Conservation (phyloP, 192 early-diverging fungal species). For the Podila horticola region DNA sequence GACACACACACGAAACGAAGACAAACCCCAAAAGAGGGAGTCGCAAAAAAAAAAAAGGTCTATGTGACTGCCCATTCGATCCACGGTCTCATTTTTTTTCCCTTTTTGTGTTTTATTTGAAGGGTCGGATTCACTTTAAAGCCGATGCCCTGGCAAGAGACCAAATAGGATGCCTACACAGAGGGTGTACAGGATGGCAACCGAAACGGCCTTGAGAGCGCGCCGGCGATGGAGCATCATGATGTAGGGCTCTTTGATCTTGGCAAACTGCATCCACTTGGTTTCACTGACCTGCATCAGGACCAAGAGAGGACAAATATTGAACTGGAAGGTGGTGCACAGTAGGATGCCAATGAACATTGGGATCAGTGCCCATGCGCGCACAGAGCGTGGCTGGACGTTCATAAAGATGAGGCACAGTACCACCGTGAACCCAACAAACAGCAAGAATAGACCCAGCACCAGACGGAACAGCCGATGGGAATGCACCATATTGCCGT, state of each 20-base stretch:
- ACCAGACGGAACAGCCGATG: slow-evolving; percentile 58
- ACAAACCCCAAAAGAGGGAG: too few species aligned
- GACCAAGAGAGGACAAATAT: slow-evolving; percentile 34
- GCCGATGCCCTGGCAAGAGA: slow-evolving; percentile 29
- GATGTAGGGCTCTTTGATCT: slow-evolving; percentile 42
- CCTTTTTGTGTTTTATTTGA: too few species aligned
- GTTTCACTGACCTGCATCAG: slow-evolving; percentile 35
- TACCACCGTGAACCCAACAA: slow-evolving; percentile 61
- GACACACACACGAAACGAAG: too few species aligned
- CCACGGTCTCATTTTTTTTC: too few species aligned
- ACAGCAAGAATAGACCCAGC: slow-evolving; percentile 58
- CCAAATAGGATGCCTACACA: slow-evolving; percentile 37
- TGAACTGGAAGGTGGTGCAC: slow-evolving; percentile 47
- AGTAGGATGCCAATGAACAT: slow-evolving; percentile 24
- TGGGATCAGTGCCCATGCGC: slow-evolving; percentile 58
- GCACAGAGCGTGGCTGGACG: slow-evolving; percentile 46
- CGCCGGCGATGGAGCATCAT: slow-evolving; percentile 24
- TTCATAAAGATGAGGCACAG: slow-evolving; percentile 67
- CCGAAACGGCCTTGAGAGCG: slow-evolving; percentile 10
- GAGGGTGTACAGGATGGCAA: slow-evolving; percentile 24
- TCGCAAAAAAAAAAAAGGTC: too few species aligned
- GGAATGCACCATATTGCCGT: slow-evolving; percentile 62
- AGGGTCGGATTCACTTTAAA: background rate
- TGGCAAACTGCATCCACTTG: slow-evolving; percentile 35
- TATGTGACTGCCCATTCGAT: too few species aligned